Evolutionary conservation across 2,329 filamentous ascomycete genomes (phyloP).

Genomic region (Stemphylium lycopersici): DNA sequence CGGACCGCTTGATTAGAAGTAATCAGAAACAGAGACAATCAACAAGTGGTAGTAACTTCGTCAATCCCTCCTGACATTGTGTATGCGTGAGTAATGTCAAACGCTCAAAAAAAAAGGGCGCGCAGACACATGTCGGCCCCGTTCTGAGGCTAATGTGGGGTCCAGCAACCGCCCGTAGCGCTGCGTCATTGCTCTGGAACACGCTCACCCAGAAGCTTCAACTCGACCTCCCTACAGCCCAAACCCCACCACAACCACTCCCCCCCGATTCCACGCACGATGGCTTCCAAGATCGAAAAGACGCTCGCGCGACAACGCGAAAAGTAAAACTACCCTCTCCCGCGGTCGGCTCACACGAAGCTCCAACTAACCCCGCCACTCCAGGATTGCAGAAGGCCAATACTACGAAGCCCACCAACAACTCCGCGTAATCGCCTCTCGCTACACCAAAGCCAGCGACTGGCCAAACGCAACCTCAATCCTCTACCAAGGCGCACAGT

Average conservation of each 20-base stretch:
- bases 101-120: background rate
- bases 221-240: background rate
- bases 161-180: constrained; percentile 18
- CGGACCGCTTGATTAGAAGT: too few species aligned
- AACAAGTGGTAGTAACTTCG: background rate
- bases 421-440: constrained; percentile 90
- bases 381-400: constrained; percentile 83
- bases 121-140: background rate
- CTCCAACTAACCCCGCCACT: constrained; percentile 20
- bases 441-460: constrained; percentile 88
- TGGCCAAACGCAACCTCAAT: constrained; percentile 87
- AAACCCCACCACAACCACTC: background rate
- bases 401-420: constrained; percentile 99
- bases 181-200: constrained; percentile 26
- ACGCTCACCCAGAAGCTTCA: constrained; percentile 2
- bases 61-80: too few species aligned
- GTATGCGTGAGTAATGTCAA: background rate
- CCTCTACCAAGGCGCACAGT: constrained; percentile 80
- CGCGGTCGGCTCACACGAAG: background rate
- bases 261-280: constrained; percentile 4
- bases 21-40: too few species aligned
- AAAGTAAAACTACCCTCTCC: constrained; percentile 59
- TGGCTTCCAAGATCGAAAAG: constrained; percentile 67
- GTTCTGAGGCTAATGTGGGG: constrained; percentile 10
- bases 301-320: constrained; percentile 77